Base-by-base conservation (phyloP, 768 basidiomycete species). In the Russula dissimulans region DNA sequence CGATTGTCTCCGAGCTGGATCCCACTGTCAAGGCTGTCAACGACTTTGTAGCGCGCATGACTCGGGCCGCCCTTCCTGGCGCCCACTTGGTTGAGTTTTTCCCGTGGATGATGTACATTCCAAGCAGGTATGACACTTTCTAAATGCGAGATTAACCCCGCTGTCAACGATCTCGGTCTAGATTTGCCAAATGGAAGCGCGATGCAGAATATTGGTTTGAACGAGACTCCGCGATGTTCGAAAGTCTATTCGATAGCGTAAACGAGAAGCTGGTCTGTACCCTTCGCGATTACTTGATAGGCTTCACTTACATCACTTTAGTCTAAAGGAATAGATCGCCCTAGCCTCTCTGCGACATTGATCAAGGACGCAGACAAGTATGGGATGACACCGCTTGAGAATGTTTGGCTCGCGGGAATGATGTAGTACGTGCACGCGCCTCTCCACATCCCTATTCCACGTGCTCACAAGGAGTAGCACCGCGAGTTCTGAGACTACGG, bases 121-220 rank as follows among this genome's bases (percentile, higher is more conserved):
- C 64, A 11, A 51, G 36, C 48, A 49, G 50, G 51, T 52, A 34
- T n/a, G 36, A 2, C 7, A 10, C 14, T 10, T 43, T 29, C 29
- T 46, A 3, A 9, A 32, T 14, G 4, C 3, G 14, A 5, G 34
- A 31, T 15, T 36, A 18, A 45, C 34, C 8, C 54, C 8, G 22
- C 14, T 22, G 43, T 44, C 18, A 32, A 51, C 12, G 5, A 22
- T n/a, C 1, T 32, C 12, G 5, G 17, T n/a, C 1, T 32, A 62
- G 61, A 43, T 52, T 62, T 34, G 61, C 56, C 34, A 62, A 62
- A 53, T 65, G 64, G 64, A 65, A 65, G 52, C 65, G 65, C 52
- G 57, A 65, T 5, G 65, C 54, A 9, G 57, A 56, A 18, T 36
- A 53, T 46, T 60, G 58, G 58, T 50, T 64, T 34, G 43, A 50